A percentile compares a stretch with the other conserved stretches of the same genome.
Evolutionary conservation across 345 rosid species (phyloP).

Genomic region (Trapa bicornis): DNA sequence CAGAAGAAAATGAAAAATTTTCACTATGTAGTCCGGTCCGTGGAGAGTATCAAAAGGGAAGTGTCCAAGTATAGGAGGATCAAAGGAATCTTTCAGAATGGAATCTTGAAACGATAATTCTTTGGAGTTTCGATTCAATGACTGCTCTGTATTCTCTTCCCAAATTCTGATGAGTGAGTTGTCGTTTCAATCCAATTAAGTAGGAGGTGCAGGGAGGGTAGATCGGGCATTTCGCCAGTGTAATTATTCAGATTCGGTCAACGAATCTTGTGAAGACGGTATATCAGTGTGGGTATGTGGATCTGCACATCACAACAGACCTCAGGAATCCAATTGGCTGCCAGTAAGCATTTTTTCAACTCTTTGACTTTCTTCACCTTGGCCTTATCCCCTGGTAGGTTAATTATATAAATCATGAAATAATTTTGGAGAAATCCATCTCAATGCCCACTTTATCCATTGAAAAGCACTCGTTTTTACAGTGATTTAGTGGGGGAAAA

Average conservation of each 20-base stretch:
- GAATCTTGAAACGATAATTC: not conserved
- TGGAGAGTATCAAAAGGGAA: not conserved
- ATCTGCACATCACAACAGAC: too few species aligned
- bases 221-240: not conserved
- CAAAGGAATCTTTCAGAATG: not conserved
- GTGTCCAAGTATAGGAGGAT: not conserved
- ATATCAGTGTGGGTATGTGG: not conserved
- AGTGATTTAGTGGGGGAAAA: too few species aligned
- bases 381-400: too few species aligned
- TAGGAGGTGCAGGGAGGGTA: not conserved
- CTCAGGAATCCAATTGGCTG: too few species aligned
- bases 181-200: not conserved
- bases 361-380: too few species aligned
- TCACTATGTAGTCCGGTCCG: not conserved
- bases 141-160: not conserved
- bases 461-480: too few species aligned
- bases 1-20: not conserved
- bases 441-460: not conserved
- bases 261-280: not conserved
- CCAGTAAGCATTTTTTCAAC: too few species aligned
- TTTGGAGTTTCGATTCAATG: not conserved
- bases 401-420: too few species aligned
- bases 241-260: conserved; percentile 5
- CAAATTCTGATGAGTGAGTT: too few species aligned
- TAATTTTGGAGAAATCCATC: too few species aligned